phyloP scores from a whole-genome alignment of 768 basidiomycete species.

The Lactarius evosmus region DNA sequence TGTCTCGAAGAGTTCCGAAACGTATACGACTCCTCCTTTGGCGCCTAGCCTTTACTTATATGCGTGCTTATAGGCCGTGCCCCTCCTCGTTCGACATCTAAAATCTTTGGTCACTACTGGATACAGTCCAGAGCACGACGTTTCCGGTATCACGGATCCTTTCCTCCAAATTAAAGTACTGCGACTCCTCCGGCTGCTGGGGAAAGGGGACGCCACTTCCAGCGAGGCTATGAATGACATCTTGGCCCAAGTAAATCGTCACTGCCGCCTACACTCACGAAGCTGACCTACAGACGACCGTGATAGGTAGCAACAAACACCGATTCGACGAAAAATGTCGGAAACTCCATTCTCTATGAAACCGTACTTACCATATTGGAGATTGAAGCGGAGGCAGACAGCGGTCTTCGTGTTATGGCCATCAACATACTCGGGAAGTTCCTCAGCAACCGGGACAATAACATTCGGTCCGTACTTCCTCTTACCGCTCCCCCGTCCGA shows the following conservation, averaged over 20 bases:
- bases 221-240: conserved; percentile 99
- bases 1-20: conserved; percentile 86
- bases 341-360: conserved; percentile 96
- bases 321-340: conserved; percentile 95
- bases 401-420: conserved; percentile 95
- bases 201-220: conserved; percentile 77
- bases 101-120: conserved; percentile 95
- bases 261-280: neutral
- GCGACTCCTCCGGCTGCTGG: conserved; percentile 83
- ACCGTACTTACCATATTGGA: conserved; percentile 95
- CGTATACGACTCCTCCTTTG: conserved; percentile 43
- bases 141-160: conserved; percentile 98
- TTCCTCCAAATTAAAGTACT: conserved; percentile 94
- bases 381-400: conserved; percentile 82
- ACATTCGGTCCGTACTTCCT: conserved; percentile 74
- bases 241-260: conserved; percentile 70
- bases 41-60: conserved; percentile 12
- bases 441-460: conserved; percentile 95
- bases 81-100: conserved; percentile 89
- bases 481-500: neutral
- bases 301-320: conserved; percentile 98
- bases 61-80: conserved; percentile 65
- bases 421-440: conserved; percentile 99
- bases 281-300: neutral
- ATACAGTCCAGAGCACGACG: conserved; percentile 98